phyloP scores from a whole-genome alignment of 345 rosid species.

The Aquilaria sinensis region DNA sequence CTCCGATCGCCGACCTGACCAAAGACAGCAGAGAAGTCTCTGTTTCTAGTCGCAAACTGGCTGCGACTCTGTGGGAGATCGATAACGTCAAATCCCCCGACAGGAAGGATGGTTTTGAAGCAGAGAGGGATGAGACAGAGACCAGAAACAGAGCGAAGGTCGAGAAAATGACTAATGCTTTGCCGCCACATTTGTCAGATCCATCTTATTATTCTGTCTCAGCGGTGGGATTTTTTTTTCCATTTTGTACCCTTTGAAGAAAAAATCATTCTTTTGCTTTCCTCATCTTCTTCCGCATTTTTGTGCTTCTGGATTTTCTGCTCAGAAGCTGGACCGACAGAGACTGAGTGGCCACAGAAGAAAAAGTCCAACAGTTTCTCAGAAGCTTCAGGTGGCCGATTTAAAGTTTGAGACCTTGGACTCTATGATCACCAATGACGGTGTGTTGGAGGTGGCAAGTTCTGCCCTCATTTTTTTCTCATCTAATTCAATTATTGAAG shows the following conservation, averaged over 20 bases:
- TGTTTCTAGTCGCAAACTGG: constrained; percentile 79
- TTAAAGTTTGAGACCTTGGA: constrained; percentile 27
- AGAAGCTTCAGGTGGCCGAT: constrained; percentile 33
- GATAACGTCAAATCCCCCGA: constrained; percentile 44
- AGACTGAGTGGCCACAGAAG: constrained; percentile 29
- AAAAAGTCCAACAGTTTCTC: constrained; percentile 31
- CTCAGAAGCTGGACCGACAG: constrained; percentile 34
- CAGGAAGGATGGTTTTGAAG: constrained; percentile 19
- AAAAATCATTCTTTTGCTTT: not conserved
- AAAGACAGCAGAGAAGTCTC: constrained; percentile 25
- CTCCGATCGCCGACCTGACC: constrained; percentile 1
- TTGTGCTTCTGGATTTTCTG: constrained; percentile 8
- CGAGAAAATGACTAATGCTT: constrained; percentile 17
- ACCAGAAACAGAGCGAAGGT: constrained; percentile 24
- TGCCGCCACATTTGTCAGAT: constrained; percentile 46
- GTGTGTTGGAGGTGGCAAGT: constrained; percentile 37
- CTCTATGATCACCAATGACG: constrained; percentile 23
- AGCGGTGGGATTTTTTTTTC: constrained; percentile 33
- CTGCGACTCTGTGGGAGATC: constrained; percentile 87
- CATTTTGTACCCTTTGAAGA: not conserved
- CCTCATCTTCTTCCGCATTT: not conserved
- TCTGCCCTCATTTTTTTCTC: no score
- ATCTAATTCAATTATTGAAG: no score
- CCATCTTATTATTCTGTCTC: constrained; percentile 44
- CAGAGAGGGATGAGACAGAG: constrained; percentile 25